Percentiles rank a stretch among this genome's conserved stretches.
phyloP scores from a whole-genome alignment of 1,284 basidiomycete genomes.

The Cutaneotrichosporon dermatis region DNA sequence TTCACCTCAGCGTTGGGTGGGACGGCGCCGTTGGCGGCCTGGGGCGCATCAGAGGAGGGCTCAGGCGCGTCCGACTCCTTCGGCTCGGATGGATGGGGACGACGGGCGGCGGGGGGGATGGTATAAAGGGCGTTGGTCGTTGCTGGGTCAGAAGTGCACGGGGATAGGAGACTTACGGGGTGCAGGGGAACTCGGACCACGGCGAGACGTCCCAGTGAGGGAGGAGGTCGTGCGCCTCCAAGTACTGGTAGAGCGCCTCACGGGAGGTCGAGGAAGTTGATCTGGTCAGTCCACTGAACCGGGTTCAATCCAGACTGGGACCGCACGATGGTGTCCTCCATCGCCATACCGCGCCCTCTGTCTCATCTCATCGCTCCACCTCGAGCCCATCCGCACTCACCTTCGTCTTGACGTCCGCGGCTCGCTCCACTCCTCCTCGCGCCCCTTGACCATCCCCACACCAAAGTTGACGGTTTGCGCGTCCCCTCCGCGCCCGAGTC shows the following conservation, averaged over 20 bases:
- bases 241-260: slow-evolving; percentile 42
- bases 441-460: slow-evolving; percentile 28
- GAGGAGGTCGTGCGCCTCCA: slow-evolving; percentile 41
- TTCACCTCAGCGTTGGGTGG: too few relatives aligned
- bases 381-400: slow-evolving; percentile 19
- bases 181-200: slow-evolving; percentile 44
- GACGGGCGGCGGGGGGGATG: slow-evolving; percentile 22
- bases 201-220: slow-evolving; percentile 43
- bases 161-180: slow-evolving; percentile 29
- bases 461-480: slow-evolving; percentile 16
- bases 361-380: too few relatives aligned
- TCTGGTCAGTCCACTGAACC: slow-evolving; percentile 20
- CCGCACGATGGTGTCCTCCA: background rate
- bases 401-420: slow-evolving; percentile 41
- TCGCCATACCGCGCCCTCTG: too few relatives aligned
- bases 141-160: slow-evolving; percentile 14
- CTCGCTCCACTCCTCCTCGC: slow-evolving; percentile 38
- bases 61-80: background rate
- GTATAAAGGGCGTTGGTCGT: slow-evolving; percentile 33
- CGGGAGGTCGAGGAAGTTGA: slow-evolving; percentile 43
- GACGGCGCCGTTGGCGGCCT: too few relatives aligned
- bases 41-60: background rate
- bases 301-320: background rate
- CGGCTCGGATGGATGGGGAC: slow-evolving; percentile 16
- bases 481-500: slow-evolving; percentile 11